These are phyloP conservation scores for Periglandula ipomoeae DNA, from an alignment of 2,329 filamentous ascomycete genomes.

Conservation along the genomic window DNA sequence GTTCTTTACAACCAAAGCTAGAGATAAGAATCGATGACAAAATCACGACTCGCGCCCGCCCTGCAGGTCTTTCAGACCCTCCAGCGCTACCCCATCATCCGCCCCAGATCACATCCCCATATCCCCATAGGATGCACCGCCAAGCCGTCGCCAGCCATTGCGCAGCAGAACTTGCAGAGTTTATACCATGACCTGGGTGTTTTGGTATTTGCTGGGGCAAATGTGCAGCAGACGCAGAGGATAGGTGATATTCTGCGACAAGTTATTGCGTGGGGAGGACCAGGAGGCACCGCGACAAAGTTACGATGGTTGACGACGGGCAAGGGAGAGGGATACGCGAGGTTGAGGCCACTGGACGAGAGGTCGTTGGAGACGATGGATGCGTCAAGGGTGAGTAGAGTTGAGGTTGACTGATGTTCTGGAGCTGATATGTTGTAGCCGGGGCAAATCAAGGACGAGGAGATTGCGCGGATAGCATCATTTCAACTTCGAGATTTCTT, in stretches of 20 bases:
- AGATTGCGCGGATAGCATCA: slow-evolving; percentile 9
- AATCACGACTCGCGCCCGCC: slow-evolving; percentile 10
- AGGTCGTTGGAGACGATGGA: background rate
- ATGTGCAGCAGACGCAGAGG: slow-evolving; percentile 10
- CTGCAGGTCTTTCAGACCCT: slow-evolving; percentile 16
- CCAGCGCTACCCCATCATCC: slow-evolving; percentile 12
- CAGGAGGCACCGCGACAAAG: slow-evolving; percentile 5
- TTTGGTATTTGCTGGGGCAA: slow-evolving; percentile 20
- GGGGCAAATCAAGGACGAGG: slow-evolving; percentile 7
- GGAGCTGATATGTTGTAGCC: background rate
- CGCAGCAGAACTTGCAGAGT: slow-evolving; percentile 6
- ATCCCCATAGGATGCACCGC: slow-evolving; percentile 9
- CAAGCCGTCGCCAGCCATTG: background rate
- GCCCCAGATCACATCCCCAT: slow-evolving; percentile 11
- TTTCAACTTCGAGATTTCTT: slow-evolving; percentile 7
- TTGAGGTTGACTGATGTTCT: slow-evolving; percentile 3
- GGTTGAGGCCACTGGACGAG: no score
- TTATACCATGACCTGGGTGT: slow-evolving; percentile 25
- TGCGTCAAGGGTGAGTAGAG: slow-evolving; percentile 8
- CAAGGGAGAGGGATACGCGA: background rate
- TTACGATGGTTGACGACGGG: slow-evolving; percentile 4
- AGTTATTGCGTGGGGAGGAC: slow-evolving; percentile 11
- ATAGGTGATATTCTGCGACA: slow-evolving; percentile 16
- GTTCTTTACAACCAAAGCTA: no score
- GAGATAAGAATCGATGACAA: background rate